phyloP scores from a whole-genome alignment of 2,329 filamentous ascomycete genomes.

The Lecanicillium sp. region DNA sequence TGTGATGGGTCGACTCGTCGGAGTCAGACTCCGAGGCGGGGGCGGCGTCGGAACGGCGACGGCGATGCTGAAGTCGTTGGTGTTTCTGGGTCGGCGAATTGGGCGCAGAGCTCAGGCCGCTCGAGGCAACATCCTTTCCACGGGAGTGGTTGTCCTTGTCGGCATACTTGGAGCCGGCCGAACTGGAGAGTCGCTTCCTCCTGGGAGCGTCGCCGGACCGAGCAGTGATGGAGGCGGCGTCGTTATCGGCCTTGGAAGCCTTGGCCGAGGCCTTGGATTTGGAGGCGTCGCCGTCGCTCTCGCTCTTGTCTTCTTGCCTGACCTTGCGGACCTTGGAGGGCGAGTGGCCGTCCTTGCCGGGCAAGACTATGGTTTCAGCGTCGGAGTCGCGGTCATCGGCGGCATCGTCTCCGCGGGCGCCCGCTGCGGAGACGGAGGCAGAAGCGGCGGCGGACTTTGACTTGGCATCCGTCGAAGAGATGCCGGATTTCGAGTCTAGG shows the following conservation, averaged over 20 bases:
- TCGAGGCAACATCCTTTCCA: constrained; percentile 44
- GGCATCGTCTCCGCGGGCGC: constrained; percentile 29
- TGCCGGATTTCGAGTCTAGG: constrained; percentile 10
- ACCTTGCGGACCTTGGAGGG: constrained; percentile 58
- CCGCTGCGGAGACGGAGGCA: constrained; percentile 27
- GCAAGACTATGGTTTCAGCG: constrained; percentile 64
- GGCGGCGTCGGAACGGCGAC: constrained; percentile 31
- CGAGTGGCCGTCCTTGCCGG: constrained; percentile 58
- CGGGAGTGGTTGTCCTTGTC: constrained; percentile 37
- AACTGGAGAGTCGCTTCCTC: constrained; percentile 42
- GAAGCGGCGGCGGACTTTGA: constrained; percentile 23
- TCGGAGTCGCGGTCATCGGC: constrained; percentile 58
- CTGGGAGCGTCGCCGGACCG: constrained; percentile 26
- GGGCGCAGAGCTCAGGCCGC: constrained; percentile 53
- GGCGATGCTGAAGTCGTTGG: constrained; percentile 28
- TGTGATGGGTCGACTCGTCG: constrained; percentile 40
- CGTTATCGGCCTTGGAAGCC: constrained; percentile 28
- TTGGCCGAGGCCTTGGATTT: constrained; percentile 28
- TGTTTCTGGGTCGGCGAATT: constrained; percentile 44
- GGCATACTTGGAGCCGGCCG: constrained; percentile 19
- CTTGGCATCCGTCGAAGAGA: constrained; percentile 14
- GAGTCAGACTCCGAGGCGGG: constrained; percentile 50
- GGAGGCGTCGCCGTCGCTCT: constrained; percentile 42
- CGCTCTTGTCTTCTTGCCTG: constrained; percentile 59
- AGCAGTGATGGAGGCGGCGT: constrained; percentile 26